Base-by-base conservation (phyloP, 345 rosid species). In the Gossypium bickii region DNA sequence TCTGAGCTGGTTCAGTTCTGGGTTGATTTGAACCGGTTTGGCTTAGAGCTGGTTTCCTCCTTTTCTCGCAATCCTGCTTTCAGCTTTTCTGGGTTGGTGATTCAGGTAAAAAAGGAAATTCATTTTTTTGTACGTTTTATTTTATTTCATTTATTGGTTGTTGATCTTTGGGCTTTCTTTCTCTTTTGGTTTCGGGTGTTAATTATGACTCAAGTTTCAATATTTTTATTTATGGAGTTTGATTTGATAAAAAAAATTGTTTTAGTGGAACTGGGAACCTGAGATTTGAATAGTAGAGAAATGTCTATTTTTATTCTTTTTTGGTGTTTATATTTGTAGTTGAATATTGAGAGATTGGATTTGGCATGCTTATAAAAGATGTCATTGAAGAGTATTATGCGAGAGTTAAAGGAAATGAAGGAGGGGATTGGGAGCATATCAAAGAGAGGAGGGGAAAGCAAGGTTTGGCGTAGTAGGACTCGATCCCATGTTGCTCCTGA, bases 401-500 rank as follows among this genome's bases (percentile, higher is more conserved):
- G 97, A 15, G 97, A 94, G 83, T 77, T 94, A 70, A 92, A 74
- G 83, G 97, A 90, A 82, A 85, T 89, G 76, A 89, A 81, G 70
- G 95, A 87, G 75, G 97, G 94, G 72, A 83, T 91, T 72, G 97
- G 97, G 67, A 86, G 82, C 75, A 88, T 89, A 65, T 95, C 99
- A 0, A 82, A 85, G 83, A 83, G 92, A 64, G 73, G 89, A 70
- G 73, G 78, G 24, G 92, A 84, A 71, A 83, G 86, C 71, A 85
- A 77, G 79, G 76, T 74, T 70, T 85, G 91, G 85, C 81, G 89
- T 56, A 86, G 77, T 71, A 83, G 94, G 79, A 78, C 90, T 17
- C 85, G 89, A 74, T 81, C 90, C 11, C 93, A 89, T 83, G 89
- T 95, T 81, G 99, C 87, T 58, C 99, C 98, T 18, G 97, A 94